Base-by-base conservation (phyloP, 2,329 filamentous ascomycete genomes). In the Trematosphaeria pertusa region DNA sequence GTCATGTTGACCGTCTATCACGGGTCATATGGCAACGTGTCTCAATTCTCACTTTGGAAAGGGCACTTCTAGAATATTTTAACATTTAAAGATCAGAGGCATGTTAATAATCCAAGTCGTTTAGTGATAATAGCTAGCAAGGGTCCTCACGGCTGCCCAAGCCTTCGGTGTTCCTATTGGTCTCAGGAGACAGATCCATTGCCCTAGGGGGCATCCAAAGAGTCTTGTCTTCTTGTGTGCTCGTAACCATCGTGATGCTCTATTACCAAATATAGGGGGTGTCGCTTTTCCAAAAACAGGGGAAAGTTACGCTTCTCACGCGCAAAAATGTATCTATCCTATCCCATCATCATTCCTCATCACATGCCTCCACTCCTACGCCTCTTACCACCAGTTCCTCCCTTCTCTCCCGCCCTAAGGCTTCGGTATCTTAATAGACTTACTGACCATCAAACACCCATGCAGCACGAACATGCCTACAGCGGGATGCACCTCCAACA, bases 401-500 rank as follows among this genome's bases (percentile, higher is more conserved):
- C 24, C 33, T 28, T 0, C 7, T 19, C 9, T 12, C 11, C 24
- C 19, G 12, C 32, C 37, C 48, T 64, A 83, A 41, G 81, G 91
- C 83, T 99, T 99, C 12, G 94, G 94, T 58, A 99, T 91, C 70
- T 94, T 90, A 65, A 99, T 85, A 22, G 86, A 93, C 81, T 93
- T 95, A 78, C 91, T 96, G 55, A 93, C 88, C 94, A 99, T 97
- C 66, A 94, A 75, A 69, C 89, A 95, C 15, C 92, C 94, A 70
- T 96, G 91, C n/a, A 91, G 61, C 48, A 95, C 79, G 73, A 97
- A 99, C 50, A 97, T 65, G 18, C 86, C 73, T 6, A 87, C 89
- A 3, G 88, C 79, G 11, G 94, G 93, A 71, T 99, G 94, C 50
- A 97, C 85, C 73, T 96, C 94, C 15, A 92, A 77, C 6, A 77